Evolutionary conservation across 1,139 yeast species (phyloP).

Genomic region (Geotrichum citri-aurantii): DNA sequence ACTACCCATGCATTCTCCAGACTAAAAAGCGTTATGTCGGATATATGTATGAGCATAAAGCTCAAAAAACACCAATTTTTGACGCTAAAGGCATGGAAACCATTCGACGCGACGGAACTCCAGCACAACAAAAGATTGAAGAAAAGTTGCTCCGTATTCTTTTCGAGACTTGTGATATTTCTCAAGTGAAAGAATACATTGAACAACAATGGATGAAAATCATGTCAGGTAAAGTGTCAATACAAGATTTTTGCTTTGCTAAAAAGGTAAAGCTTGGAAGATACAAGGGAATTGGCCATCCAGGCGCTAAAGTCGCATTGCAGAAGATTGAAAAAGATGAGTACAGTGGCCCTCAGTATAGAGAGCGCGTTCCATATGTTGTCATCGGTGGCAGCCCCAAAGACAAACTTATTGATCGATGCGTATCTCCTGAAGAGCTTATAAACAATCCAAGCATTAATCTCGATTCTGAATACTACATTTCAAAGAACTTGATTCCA

Average conservation of each 20-base stretch:
- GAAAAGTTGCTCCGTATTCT: slow-evolving; percentile 62
- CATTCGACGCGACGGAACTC: slow-evolving; percentile 87
- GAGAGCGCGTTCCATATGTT: slow-evolving; percentile 82
- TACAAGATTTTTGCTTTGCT: slow-evolving; percentile 86
- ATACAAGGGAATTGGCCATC: slow-evolving; percentile 74
- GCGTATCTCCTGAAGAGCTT: slow-evolving; percentile 72
- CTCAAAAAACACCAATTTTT: slow-evolving; percentile 56
- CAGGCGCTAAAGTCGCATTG: slow-evolving; percentile 81
- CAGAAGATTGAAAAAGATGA: slow-evolving; percentile 58
- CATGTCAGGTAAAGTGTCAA: slow-evolving; percentile 51
- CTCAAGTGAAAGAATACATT: slow-evolving; percentile 61
- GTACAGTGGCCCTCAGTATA: slow-evolving; percentile 77
- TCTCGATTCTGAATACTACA: slow-evolving; percentile 83
- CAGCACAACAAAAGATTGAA: slow-evolving; percentile 80
- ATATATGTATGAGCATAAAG: slow-evolving; percentile 56
- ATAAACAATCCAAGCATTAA: slow-evolving; percentile 38
- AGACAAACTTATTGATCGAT: slow-evolving; percentile 66
- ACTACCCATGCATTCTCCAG: slow-evolving; percentile 74
- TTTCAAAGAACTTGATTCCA: slow-evolving; percentile 75
- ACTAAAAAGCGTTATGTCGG: slow-evolving; percentile 93
- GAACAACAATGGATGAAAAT: slow-evolving; percentile 62
- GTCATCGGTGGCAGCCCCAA: slow-evolving; percentile 65
- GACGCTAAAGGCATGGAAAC: slow-evolving; percentile 98
- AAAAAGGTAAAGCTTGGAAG: slow-evolving; percentile 82
- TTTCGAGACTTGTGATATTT: slow-evolving; percentile 67